Base-by-base conservation (phyloP, 441 rosid species). In the Gossypium armourianum region DNA sequence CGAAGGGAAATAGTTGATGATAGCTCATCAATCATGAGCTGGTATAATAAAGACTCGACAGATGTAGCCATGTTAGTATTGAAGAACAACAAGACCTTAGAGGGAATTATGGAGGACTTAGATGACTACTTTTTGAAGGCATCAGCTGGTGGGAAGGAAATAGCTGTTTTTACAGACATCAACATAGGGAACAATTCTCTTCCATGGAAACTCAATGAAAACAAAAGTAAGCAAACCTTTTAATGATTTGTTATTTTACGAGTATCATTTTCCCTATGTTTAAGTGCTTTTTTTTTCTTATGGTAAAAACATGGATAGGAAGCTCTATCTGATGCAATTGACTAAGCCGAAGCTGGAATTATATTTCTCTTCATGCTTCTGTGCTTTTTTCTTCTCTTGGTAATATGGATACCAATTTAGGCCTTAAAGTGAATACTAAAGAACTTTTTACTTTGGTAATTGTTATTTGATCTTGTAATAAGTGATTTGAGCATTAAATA, bases 51-150 rank as follows among this genome's bases (percentile, higher is more conserved):
- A 77, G 89, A 82, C 67, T 76, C 82, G 56, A 74, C 75, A 49
- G 82, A 83, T 57, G 61, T 65, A 78, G 72, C 77, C 61, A 70
- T 72, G 83, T 79, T 68, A 21, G 73, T 67, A 9, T 73, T 79
- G 85, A 86, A 83, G 80, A 75, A 75, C 72, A 88, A 79, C 83
- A 87, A 74, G 79, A 87, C 90, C 58, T 81, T 93, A 84, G 91
- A 87, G 73, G 85, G 84, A 49, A 86, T 93, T 58, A 73, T 83
- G 26, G 86, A 83, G 80, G 90, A 90, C 68, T 79, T 93, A 72
- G 98, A 93, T 84, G 97, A 88, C 72, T 86, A 86, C 80, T 93
- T 90, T 85, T 85, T 93, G 59, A 88, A 85, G 78, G 95, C 95
- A 63, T 93, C 91, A 0, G 89, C 86, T 68, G 79, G 91, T 69